A percentile compares a stretch with the other conserved stretches of the same genome.
phyloP scores from a whole-genome alignment of 441 rosid species.

The Corymbia calophylla region DNA sequence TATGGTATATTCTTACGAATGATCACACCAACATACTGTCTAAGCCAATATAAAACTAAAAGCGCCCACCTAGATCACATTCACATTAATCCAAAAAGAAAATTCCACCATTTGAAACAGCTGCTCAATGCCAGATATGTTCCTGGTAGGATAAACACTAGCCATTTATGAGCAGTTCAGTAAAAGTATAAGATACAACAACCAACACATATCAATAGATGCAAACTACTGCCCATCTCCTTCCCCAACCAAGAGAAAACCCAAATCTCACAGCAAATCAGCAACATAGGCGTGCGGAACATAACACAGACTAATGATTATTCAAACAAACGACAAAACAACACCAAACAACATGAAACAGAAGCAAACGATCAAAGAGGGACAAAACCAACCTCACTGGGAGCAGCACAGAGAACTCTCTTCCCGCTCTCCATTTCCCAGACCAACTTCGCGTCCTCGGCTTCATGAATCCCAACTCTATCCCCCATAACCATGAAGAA shows the following conservation, averaged over 20 bases:
- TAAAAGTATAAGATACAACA: not conserved
- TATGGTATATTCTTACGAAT: not conserved
- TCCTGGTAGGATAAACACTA: not conserved
- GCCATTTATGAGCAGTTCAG: not conserved
- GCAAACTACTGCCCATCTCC: not conserved
- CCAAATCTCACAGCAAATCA: not conserved
- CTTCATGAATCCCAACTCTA: conserved; percentile 63
- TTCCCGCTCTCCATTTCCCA: conserved; percentile 49
- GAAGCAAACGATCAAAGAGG: not conserved
- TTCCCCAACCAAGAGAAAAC: not conserved
- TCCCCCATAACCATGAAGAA: conserved; percentile 65
- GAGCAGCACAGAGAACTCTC: conserved; percentile 68
- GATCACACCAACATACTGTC: not conserved
- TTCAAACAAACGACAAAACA: not conserved
- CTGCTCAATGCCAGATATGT: not conserved
- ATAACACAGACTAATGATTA: not conserved
- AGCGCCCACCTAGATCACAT: not conserved
- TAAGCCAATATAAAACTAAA: not conserved
- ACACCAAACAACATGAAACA: not conserved
- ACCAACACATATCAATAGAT: not conserved
- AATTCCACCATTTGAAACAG: not conserved
- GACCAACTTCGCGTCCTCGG: conserved; percentile 80
- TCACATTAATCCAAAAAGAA: not conserved
- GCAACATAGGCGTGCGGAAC: not conserved
- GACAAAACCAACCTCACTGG: conserved; percentile 49